These are phyloP conservation scores for Aspergillus sclerotialis DNA, from an alignment of 2,329 filamentous ascomycete genomes.

Conservation along the genomic window DNA sequence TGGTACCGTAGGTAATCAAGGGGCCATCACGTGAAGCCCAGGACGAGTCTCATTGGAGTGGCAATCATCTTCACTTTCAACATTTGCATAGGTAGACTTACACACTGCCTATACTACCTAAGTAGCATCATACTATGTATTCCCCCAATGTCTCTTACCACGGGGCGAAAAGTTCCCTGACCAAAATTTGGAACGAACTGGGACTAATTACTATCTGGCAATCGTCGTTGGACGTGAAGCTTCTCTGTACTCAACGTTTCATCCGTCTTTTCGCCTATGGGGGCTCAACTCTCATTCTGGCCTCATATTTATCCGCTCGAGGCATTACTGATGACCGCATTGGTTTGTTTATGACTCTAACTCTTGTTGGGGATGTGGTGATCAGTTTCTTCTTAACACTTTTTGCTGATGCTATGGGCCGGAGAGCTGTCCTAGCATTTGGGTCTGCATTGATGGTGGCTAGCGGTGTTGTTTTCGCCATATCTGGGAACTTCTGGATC, in stretches of 20 bases:
- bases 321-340: constrained; percentile 52
- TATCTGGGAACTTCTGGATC: constrained; percentile 53
- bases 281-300: constrained; percentile 53
- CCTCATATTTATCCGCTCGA: constrained; percentile 53
- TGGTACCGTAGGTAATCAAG: too few species aligned
- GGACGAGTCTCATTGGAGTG: too few species aligned
- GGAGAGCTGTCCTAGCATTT: constrained; percentile 47
- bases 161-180: too few species aligned
- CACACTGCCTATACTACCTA: too few species aligned
- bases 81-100: too few species aligned
- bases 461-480: constrained; percentile 49
- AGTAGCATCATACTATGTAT: too few species aligned
- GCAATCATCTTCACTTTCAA: too few species aligned
- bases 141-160: too few species aligned
- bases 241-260: constrained; percentile 35
- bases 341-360: constrained; percentile 60
- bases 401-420: constrained; percentile 52
- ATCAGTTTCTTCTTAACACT: constrained; percentile 53
- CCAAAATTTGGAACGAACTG: too few species aligned
- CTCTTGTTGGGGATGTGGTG: constrained; percentile 54
- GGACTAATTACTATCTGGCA: constrained; percentile 32
- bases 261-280: constrained; percentile 59
- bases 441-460: constrained; percentile 52
- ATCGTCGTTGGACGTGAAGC: constrained; percentile 30
- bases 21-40: too few species aligned